These are phyloP conservation scores for Primulina huaijiensis DNA, from an alignment of 257 asterid genomes.

Conservation along the genomic window DNA sequence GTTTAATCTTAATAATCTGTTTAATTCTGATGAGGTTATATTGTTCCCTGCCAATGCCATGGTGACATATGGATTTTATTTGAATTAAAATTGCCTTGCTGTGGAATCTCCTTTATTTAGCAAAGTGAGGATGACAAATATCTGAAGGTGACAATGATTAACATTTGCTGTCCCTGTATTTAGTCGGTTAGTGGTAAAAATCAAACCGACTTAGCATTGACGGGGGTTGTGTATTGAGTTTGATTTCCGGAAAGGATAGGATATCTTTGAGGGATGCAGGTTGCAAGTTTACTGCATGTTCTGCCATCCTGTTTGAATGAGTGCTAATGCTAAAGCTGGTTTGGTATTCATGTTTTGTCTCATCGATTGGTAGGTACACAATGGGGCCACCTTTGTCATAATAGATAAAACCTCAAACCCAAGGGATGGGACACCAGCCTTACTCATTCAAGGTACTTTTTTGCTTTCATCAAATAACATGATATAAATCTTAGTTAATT, in stretches of 20 bases:
- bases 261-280: conserved; percentile 11
- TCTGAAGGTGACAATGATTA: conserved; percentile 2
- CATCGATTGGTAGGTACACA: conserved; percentile 54
- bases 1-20: conserved; percentile 1
- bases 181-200: not conserved
- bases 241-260: conserved; percentile 10
- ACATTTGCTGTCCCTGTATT: conserved; percentile 9
- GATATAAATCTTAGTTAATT: conserved; percentile 1
- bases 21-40: conserved; percentile 6
- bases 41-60: not conserved
- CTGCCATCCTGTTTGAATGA: conserved; percentile 13
- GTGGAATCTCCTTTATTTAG: conserved; percentile 18
- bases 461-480: conserved; percentile 11
- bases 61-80: not conserved
- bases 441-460: conserved; percentile 72
- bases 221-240: conserved; percentile 6
- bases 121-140: conserved; percentile 10
- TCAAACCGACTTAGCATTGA: not conserved
- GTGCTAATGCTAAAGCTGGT: conserved; percentile 14
- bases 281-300: conserved; percentile 4
- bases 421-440: conserved; percentile 70
- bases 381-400: conserved; percentile 66
- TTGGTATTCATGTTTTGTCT: conserved; percentile 32
- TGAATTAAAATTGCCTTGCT: not conserved
- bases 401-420: conserved; percentile 67